Evolutionary conservation across 805 yeast species (phyloP).

Genomic region (Metschnikowia dekortorum): DNA sequence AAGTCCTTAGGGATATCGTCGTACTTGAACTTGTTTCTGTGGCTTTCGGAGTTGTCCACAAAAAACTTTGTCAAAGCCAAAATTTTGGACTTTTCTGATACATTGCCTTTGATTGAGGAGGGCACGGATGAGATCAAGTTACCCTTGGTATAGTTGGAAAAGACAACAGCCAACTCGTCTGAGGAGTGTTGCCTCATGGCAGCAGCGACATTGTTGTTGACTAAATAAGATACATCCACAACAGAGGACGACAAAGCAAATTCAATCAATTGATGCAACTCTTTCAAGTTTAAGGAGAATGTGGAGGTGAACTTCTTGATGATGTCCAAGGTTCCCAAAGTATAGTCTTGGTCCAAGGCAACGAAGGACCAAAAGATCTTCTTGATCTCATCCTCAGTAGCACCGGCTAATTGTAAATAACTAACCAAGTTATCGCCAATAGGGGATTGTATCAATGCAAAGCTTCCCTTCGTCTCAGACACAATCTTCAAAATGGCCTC

Average conservation of each 20-base stretch:
- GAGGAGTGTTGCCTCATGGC: constrained; percentile 25
- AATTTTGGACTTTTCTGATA: constrained; percentile 34
- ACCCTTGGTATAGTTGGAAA: constrained; percentile 34
- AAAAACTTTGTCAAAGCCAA: constrained; percentile 39
- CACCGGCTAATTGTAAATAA: constrained; percentile 33
- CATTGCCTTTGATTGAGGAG: constrained; percentile 20
- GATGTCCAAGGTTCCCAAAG: constrained; percentile 29
- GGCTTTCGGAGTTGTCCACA: constrained; percentile 21
- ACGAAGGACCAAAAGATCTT: constrained; percentile 36
- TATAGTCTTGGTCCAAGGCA: constrained; percentile 28
- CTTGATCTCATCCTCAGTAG: constrained; percentile 27
- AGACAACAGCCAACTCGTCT: constrained; percentile 26
- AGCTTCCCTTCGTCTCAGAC: constrained; percentile 27
- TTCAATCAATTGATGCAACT: constrained; percentile 29
- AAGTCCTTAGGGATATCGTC: constrained; percentile 32
- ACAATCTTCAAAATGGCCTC: constrained; percentile 30
- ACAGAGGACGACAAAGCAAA: constrained; percentile 34
- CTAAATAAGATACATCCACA: constrained; percentile 40
- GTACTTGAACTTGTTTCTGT: constrained; percentile 29
- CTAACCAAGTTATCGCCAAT: constrained; percentile 33
- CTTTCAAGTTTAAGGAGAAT: constrained; percentile 21
- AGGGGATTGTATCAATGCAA: constrained; percentile 29
- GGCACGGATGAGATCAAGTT: constrained; percentile 25
- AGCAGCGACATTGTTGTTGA: constrained; percentile 36
- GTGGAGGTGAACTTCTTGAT: constrained; percentile 33